These are phyloP conservation scores for Colletotrichum musicola DNA, from an alignment of 2,329 filamentous ascomycete species.

Conservation along the genomic window DNA sequence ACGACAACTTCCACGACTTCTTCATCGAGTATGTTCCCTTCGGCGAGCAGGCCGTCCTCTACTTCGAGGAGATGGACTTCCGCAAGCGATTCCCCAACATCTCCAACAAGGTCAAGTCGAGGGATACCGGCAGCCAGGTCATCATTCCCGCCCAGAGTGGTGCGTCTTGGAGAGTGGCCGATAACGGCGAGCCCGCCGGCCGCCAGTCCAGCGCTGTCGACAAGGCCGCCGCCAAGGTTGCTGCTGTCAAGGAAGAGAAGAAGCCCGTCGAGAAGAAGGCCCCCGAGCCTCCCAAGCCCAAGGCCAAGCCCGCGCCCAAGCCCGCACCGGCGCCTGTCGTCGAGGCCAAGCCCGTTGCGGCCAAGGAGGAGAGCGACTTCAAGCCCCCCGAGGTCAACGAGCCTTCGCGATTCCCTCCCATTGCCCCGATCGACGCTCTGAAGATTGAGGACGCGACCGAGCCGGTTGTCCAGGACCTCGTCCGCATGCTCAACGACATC, in stretches of 20 bases:
- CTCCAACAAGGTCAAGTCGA: conserved; percentile 54
- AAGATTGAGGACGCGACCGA: conserved; percentile 82
- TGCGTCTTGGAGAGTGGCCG: conserved; percentile 82
- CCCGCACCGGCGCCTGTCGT: conserved; percentile 45
- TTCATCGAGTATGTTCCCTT: conserved; percentile 98
- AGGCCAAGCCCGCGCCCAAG: conserved; percentile 11
- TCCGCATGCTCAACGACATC: conserved; percentile 95
- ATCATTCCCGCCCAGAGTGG: conserved; percentile 89
- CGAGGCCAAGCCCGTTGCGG: conserved; percentile 47
- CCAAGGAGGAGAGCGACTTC: conserved; percentile 52
- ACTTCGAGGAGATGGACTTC: conserved; percentile 96
- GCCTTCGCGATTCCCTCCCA: conserved; percentile 72
- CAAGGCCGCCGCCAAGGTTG: conserved; percentile 48
- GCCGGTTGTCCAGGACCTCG: conserved; percentile 90
- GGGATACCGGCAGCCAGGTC: conserved; percentile 76
- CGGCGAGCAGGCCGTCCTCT: conserved; percentile 93
- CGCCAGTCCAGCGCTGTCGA: conserved; percentile 73
- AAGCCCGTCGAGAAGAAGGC: conserved; percentile 44
- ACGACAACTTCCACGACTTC: conserved; percentile 98
- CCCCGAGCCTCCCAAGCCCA: conserved; percentile 12
- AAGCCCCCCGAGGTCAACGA: conserved; percentile 74
- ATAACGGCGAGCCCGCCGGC: conserved; percentile 67
- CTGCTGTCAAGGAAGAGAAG: conserved; percentile 46
- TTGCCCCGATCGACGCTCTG: conserved; percentile 82
- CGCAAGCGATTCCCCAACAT: conserved; percentile 80